Evolutionary conservation across 306 rosid species (phyloP).

Genomic region (Ormosia semicastrata): DNA sequence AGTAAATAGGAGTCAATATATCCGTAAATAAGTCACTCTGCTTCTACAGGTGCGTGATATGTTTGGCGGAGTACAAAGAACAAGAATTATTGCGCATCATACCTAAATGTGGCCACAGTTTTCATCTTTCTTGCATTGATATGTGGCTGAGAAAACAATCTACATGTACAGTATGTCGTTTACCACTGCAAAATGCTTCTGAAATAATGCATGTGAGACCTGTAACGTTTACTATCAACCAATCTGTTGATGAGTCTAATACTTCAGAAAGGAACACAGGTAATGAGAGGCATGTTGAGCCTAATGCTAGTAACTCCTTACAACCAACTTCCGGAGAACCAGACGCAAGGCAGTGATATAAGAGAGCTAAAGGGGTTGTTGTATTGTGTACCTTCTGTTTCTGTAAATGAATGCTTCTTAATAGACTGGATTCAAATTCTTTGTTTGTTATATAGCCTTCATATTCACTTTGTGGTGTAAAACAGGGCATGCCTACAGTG

Average conservation of each 20-base stretch:
- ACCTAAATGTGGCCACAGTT: conserved; percentile 92
- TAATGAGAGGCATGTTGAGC: conserved; percentile 33
- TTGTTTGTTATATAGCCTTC: not conserved
- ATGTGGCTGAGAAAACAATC: conserved; percentile 85
- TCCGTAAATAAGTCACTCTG: conserved; percentile 17
- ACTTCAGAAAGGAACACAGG: conserved; percentile 37
- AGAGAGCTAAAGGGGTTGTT: conserved; percentile 2
- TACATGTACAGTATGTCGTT: conserved; percentile 91
- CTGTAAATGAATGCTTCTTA: not conserved
- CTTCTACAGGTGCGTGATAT: conserved; percentile 81
- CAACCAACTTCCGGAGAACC: conserved; percentile 41
- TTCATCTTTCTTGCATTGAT: conserved; percentile 92
- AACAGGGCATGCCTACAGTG: not conserved
- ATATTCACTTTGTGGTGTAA: not conserved
- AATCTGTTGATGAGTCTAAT: conserved; percentile 50
- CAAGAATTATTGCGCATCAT: conserved; percentile 77
- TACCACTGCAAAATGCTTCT: conserved; percentile 61
- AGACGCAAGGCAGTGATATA: conserved; percentile 39
- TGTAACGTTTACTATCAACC: conserved; percentile 46
- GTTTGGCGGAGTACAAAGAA: conserved; percentile 87
- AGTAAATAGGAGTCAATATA: not conserved
- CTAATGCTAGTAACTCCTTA: conserved; percentile 25
- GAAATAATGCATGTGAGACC: conserved; percentile 57
- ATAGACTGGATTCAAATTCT: not conserved
- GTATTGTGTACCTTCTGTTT: conserved; percentile 5